These are phyloP conservation scores for Aspergillus japonicus DNA, from an alignment of 2,329 filamentous ascomycete species.

Conservation along the genomic window DNA sequence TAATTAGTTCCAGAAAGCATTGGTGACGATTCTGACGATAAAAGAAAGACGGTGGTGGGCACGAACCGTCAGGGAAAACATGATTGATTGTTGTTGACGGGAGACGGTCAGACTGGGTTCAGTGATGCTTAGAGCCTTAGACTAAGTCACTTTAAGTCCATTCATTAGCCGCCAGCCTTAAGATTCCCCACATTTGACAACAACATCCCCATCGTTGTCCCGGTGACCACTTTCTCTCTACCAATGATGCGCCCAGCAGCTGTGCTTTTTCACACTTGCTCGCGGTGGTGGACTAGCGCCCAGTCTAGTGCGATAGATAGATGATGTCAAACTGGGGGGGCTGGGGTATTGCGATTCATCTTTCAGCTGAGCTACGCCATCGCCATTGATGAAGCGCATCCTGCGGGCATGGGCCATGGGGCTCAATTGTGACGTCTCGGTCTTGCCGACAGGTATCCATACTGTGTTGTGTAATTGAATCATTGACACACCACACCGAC, in stretches of 20 bases:
- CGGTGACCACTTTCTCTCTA: constrained; percentile 11
- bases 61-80: constrained; percentile 2
- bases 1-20: constrained; percentile 2
- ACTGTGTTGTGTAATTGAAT: too few relatives aligned
- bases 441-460: background rate
- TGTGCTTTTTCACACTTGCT: background rate
- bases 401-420: background rate
- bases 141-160: background rate
- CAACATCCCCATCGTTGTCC: constrained; percentile 24
- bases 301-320: background rate
- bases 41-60: background rate
- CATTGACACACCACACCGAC: too few relatives aligned
- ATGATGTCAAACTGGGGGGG: constrained; percentile 6
- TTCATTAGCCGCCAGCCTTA: constrained; percentile 3
- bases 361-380: constrained; percentile 6
- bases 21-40: background rate
- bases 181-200: constrained; percentile 21
- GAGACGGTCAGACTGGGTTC: background rate
- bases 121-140: constrained; percentile 14
- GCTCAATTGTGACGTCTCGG: background rate
- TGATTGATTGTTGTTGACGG: constrained; percentile 1
- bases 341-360: background rate
- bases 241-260: constrained; percentile 3
- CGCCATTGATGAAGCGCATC: background rate
- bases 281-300: background rate